Conservation (phyloP, 805 yeast species). For the Candida piceae region DNA sequence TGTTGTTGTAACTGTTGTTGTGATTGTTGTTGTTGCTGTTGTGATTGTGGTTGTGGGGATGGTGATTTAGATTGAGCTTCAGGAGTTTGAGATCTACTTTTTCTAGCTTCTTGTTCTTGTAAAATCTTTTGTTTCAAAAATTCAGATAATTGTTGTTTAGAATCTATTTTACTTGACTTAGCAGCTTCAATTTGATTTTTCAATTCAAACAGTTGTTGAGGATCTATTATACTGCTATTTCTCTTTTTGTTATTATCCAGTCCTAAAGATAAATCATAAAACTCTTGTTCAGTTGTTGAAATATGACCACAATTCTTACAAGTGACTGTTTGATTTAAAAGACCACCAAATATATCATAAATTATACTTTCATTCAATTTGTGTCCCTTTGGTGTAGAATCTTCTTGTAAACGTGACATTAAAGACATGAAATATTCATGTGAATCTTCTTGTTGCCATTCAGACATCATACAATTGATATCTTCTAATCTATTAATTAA, state of each 20-base stretch:
- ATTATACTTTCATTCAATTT: slow-evolving; percentile 77
- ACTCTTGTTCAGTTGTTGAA: slow-evolving; percentile 85
- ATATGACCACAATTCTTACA: slow-evolving; percentile 80
- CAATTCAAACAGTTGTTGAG: slow-evolving; percentile 22
- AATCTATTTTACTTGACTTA: slow-evolving; percentile 18
- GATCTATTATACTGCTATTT: slow-evolving; percentile 26
- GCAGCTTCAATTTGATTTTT: slow-evolving; percentile 26
- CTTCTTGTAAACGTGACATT: slow-evolving; percentile 84
- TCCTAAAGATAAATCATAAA: slow-evolving; percentile 86
- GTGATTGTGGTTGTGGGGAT: slow-evolving; percentile 5
- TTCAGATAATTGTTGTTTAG: slow-evolving; percentile 23
- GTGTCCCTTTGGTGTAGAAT: slow-evolving; percentile 83
- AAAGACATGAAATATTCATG: slow-evolving; percentile 96
- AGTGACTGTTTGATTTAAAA: slow-evolving; percentile 75
- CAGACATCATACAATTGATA: slow-evolving; percentile 93
- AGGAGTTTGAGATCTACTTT: slow-evolving; percentile 24
- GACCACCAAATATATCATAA: slow-evolving; percentile 93
- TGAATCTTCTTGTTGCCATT: slow-evolving; percentile 97
- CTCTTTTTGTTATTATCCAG: slow-evolving; percentile 50
- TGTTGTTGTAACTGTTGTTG: slow-evolving; percentile 4
- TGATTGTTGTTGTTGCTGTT: slow-evolving; percentile 3
- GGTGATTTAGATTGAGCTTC: slow-evolving; percentile 9
- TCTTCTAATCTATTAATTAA: slow-evolving; percentile 69
- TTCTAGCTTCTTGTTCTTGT: slow-evolving; percentile 21
- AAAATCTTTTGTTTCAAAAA: slow-evolving; percentile 27